Conservation (phyloP, 106 monocot species). For the Platanthera guangdongensis region DNA sequence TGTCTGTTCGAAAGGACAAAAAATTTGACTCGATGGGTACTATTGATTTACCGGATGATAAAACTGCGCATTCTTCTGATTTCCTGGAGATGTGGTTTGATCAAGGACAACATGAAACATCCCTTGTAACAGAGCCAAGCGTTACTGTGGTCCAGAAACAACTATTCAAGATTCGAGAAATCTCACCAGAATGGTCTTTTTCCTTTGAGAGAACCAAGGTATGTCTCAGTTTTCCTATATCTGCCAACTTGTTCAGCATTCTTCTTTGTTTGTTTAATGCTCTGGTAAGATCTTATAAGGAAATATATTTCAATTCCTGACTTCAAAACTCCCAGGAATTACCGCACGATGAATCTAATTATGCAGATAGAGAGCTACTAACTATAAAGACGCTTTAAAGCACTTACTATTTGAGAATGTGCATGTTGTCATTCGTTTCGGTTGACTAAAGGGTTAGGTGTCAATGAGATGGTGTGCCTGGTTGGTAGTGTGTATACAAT, state of each 20-base stretch:
- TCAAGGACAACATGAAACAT: constrained; percentile 27
- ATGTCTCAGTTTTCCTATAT: neutral
- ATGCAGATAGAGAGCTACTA: neutral
- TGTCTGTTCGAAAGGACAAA: constrained; percentile 3
- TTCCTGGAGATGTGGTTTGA: constrained; percentile 27
- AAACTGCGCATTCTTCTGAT: constrained; percentile 14
- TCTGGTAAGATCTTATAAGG: neutral
- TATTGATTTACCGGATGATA: constrained; percentile 12
- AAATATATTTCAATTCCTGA: neutral
- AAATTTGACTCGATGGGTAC: constrained; percentile 26
- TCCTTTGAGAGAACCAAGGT: constrained; percentile 65
- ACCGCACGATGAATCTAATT: neutral
- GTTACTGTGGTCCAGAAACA: constrained; percentile 33
- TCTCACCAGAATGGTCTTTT: constrained; percentile 88
- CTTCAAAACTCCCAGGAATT: neutral
- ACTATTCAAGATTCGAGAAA: constrained; percentile 52
- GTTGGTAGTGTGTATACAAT: too few species aligned
- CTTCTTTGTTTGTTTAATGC: neutral
- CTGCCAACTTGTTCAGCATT: neutral
- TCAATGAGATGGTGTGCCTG: neutral
- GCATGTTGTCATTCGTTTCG: neutral
- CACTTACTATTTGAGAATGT: neutral
- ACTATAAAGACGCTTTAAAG: neutral
- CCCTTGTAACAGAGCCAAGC: constrained; percentile 23
- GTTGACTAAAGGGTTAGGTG: neutral